Evolutionary conservation across 1,284 basidiomycete species (phyloP), one percentile per base, ranked within the genome.

Genomic region (Pterula multifida): DNA sequence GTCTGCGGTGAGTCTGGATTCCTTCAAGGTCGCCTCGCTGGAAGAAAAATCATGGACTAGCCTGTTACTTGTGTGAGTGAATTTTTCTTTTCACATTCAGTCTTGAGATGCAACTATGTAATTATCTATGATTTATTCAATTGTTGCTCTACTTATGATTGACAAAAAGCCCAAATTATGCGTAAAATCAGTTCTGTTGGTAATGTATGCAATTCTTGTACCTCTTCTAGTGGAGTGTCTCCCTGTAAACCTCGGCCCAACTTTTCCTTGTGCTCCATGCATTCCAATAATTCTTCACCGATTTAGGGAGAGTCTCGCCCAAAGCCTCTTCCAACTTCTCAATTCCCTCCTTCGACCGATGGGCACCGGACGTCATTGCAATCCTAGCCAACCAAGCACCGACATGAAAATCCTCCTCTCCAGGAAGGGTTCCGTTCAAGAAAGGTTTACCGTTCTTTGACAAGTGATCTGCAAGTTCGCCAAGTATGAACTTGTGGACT

Each of bases 391-490:
- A 62, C 76, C 73, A 78, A 15, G 69, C 73, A 19, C 56, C 71
- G 26, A 78, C 59, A 58, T 78, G 75, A 64, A 73, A 76, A 57
- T 76, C 76, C 50, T 73, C 74, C 58, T 76, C 75, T 17, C 73
- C 70, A 3, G 75, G 73, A 39, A 50, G 56, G 3, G 60, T 66
- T 11, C 75, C 76, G 19, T 69, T 72, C 39, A 78, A 61, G 62
- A 78, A 79, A 6, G 39, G n/a, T 9, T 63, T 62, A 26, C 21
- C 45, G 26, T 23, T 47, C 28, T 32, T 32, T 15, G 6, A 6
- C 4, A 42, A 17, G 21, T 42, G 39, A 6, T 42, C n/a, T 9
- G 39, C 6, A 6, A 42, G 39, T 9, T 42, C 39, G 9, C 68
- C 62, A 28, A 64, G 55, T 46, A 73, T 61, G 58, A 72, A 76